Evolutionary conservation across 1,284 basidiomycete genomes (phyloP).

Genomic region (Trichosporon sp.): DNA sequence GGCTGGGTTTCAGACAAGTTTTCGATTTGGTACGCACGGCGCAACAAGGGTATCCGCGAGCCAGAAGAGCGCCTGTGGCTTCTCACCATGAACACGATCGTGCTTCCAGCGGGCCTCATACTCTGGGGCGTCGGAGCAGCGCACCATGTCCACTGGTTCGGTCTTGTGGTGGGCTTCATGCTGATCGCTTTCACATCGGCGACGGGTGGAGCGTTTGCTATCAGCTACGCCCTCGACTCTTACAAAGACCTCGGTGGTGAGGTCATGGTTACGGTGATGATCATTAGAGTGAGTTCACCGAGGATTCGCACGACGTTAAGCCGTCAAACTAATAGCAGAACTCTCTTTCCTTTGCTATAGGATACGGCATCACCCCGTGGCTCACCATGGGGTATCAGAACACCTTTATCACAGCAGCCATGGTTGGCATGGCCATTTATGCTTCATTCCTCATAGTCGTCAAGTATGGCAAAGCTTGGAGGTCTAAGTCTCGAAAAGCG

Average conservation of each 20-base stretch:
- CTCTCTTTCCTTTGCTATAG: slow-evolving; percentile 29
- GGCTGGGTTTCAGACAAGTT: slow-evolving; percentile 37
- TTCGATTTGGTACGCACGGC: slow-evolving; percentile 30
- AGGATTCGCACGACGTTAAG: neutral
- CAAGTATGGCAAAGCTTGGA: slow-evolving; percentile 33
- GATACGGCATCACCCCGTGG: slow-evolving; percentile 39
- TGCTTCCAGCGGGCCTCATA: slow-evolving; percentile 38
- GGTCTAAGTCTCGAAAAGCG: slow-evolving; percentile 13
- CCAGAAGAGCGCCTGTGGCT: slow-evolving; percentile 43
- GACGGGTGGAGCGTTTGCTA: slow-evolving; percentile 34
- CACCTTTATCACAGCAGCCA: slow-evolving; percentile 33
- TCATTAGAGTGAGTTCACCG: slow-evolving; percentile 30
- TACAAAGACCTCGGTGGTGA: slow-evolving; percentile 41
- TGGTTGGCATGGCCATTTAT: slow-evolving; percentile 33
- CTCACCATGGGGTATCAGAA: slow-evolving; percentile 34
- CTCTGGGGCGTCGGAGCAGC: slow-evolving; percentile 42
- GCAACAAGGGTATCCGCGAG: slow-evolving; percentile 39
- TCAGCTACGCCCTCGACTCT: slow-evolving; percentile 41
- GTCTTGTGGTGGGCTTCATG: slow-evolving; percentile 35
- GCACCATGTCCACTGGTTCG: slow-evolving; percentile 37
- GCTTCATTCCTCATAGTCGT: slow-evolving; percentile 32
- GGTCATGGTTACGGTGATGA: slow-evolving; percentile 36
- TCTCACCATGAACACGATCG: slow-evolving; percentile 30
- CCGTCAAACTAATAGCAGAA: slow-evolving; percentile 15
- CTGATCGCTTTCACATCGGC: slow-evolving; percentile 35